phyloP scores from a whole-genome alignment of 352 stramenopile species.

The Phytophthora megakarya region DNA sequence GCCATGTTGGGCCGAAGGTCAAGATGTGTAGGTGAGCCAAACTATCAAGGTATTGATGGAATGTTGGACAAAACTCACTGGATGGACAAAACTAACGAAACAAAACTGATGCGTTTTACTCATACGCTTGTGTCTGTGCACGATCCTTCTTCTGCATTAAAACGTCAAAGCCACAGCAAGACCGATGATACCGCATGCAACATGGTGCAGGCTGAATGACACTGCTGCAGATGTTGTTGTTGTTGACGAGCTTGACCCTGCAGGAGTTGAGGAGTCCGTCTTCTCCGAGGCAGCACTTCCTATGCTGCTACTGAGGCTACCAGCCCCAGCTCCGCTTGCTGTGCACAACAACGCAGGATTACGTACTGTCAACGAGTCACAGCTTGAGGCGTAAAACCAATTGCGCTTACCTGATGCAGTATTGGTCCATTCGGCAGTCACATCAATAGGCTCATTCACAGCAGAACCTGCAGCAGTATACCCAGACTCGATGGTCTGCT shows the following conservation, averaged over 20 bases:
- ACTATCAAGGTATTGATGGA: background rate
- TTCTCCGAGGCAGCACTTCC: slow-evolving; percentile 5
- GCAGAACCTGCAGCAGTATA: slow-evolving; percentile 44
- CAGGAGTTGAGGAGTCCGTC: slow-evolving; percentile 2
- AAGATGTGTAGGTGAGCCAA: slow-evolving; percentile 11
- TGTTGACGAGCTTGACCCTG: slow-evolving; percentile 16
- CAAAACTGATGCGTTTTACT: background rate
- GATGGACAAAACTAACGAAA: background rate
- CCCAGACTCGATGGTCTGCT: slow-evolving; percentile 29
- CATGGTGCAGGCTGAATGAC: background rate
- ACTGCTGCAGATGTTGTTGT: slow-evolving; percentile 15
- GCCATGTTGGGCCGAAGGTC: slow-evolving; percentile 57
- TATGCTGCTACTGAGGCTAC: slow-evolving; percentile 8
- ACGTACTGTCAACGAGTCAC: background rate
- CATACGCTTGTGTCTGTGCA: background rate
- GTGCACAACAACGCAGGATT: slow-evolving; percentile 5
- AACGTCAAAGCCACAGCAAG: slow-evolving; percentile 5
- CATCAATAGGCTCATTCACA: slow-evolving; percentile 43
- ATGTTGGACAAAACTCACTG: background rate
- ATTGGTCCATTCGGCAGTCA: slow-evolving; percentile 35
- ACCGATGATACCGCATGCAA: background rate
- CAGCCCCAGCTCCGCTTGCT: slow-evolving; percentile 20
- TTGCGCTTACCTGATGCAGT: slow-evolving; percentile 31
- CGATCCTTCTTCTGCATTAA: background rate
- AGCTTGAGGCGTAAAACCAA: background rate